Conservation (phyloP, 345 rosid species). For the Gossypium mustelinum region DNA sequence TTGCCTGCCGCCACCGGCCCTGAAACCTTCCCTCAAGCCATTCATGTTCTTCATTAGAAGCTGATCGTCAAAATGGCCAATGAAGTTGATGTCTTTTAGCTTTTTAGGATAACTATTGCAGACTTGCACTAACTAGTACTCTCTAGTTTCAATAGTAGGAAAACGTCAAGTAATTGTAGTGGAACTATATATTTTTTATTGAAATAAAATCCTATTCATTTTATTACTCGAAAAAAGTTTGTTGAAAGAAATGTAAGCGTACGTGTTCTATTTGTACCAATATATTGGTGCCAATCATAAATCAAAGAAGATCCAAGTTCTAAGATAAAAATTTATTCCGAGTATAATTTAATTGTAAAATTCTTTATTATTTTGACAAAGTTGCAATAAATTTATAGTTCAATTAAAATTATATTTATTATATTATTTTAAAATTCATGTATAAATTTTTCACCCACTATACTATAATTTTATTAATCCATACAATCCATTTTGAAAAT, state of each 20-base stretch:
- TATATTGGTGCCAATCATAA: background rate
- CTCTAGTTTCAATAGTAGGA: no score
- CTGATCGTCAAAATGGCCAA: background rate
- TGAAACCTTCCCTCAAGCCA: slow-evolving; percentile 34
- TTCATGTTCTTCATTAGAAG: slow-evolving; percentile 37
- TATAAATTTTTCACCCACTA: no score
- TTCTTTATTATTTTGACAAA: no score
- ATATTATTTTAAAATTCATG: no score
- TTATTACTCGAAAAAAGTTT: background rate
- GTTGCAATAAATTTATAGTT: background rate
- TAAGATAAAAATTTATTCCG: background rate
- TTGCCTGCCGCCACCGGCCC: slow-evolving; percentile 16
- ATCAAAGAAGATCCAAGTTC: background rate
- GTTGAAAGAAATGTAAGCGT: background rate
- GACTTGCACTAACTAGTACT: no score
- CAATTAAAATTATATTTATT: background rate
- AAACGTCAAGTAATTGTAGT: no score
- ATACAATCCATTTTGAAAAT: no score
- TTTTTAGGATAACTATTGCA: background rate
- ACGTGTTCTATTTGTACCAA: background rate
- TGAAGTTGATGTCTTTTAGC: background rate
- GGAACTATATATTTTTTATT: no score
- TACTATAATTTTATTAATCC: no score
- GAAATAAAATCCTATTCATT: no score
- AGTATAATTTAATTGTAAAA: background rate